Conservation (phyloP, 495 filamentous ascomycete species). For the Neurospora cerealis region DNA sequence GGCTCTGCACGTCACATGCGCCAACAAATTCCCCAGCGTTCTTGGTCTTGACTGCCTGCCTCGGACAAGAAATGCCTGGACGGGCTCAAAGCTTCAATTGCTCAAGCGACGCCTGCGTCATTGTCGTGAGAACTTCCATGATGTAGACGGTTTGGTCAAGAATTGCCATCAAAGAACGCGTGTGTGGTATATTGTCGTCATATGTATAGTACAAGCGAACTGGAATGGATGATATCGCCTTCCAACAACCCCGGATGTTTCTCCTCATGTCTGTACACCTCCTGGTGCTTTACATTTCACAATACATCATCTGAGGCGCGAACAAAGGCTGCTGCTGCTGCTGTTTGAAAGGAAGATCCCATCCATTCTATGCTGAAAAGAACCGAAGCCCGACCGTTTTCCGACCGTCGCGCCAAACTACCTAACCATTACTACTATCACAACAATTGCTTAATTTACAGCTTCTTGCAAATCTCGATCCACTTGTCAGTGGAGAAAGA, state of each 20-base stretch:
- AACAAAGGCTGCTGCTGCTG: neutral
- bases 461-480: slow-evolving; percentile 78
- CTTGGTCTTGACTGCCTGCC: neutral
- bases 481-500: slow-evolving; percentile 94
- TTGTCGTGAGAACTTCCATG: neutral
- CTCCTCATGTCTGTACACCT: neutral
- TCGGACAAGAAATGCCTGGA: neutral
- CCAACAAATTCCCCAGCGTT: neutral
- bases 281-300: neutral
- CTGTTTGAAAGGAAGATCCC: slow-evolving; percentile 2
- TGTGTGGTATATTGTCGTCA: neutral
- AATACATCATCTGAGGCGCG: neutral
- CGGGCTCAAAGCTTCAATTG: neutral
- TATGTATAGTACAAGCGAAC: neutral
- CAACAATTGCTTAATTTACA: slow-evolving; percentile 46
- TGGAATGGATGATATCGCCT: neutral
- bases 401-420: slow-evolving; percentile 22
- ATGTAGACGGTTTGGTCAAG: neutral
- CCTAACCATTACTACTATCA: slow-evolving; percentile 7
- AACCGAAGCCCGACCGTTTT: slow-evolving; percentile 14
- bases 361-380: slow-evolving; percentile 23
- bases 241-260: neutral
- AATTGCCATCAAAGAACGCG: neutral
- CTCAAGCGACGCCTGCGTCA: neutral
- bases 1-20: neutral